Evolutionary conservation across 176 grass and related monocot species (phyloP).

Genomic region (Juncus inflexus): DNA sequence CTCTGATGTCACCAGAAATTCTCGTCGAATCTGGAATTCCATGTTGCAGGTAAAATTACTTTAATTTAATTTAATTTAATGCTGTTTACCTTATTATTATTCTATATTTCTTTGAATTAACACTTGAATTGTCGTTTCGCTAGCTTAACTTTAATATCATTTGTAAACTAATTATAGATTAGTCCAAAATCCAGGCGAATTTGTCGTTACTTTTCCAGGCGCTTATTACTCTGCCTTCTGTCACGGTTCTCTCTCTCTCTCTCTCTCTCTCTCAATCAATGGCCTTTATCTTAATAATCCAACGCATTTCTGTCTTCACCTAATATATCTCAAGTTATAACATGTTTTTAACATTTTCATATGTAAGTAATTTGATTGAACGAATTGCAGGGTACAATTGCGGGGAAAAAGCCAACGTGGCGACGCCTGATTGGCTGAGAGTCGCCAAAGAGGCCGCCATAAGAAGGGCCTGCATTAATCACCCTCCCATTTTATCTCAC

Average conservation of each 20-base stretch:
- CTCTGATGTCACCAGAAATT: constrained; percentile 85
- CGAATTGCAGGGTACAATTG: constrained; percentile 77
- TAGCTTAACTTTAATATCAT: constrained; percentile 8
- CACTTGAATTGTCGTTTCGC: neutral
- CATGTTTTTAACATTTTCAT: too few relatives aligned
- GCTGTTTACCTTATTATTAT: neutral
- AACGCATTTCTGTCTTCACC: too few relatives aligned
- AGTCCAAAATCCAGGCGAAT: constrained; percentile 96
- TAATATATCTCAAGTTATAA: too few relatives aligned
- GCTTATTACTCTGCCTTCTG: constrained; percentile 85
- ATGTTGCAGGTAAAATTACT: constrained; percentile 66
- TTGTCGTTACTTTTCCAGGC: constrained; percentile 95
- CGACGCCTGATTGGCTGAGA: constrained; percentile 89
- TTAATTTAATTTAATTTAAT: neutral
- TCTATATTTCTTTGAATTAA: too few relatives aligned
- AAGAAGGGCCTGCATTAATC: constrained; percentile 86
- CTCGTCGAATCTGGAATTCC: constrained; percentile 71
- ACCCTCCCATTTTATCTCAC: constrained; percentile 80
- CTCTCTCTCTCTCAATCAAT: neutral
- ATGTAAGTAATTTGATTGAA: neutral
- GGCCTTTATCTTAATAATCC: too few relatives aligned
- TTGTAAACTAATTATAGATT: constrained; percentile 42
- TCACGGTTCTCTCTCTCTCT: constrained; percentile 51
- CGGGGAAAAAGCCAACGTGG: constrained; percentile 89
- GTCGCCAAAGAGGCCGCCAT: constrained; percentile 90